Base-by-base conservation (phyloP, 1,284 basidiomycete species). In the Cutaneotrichosporon curvatum region DNA sequence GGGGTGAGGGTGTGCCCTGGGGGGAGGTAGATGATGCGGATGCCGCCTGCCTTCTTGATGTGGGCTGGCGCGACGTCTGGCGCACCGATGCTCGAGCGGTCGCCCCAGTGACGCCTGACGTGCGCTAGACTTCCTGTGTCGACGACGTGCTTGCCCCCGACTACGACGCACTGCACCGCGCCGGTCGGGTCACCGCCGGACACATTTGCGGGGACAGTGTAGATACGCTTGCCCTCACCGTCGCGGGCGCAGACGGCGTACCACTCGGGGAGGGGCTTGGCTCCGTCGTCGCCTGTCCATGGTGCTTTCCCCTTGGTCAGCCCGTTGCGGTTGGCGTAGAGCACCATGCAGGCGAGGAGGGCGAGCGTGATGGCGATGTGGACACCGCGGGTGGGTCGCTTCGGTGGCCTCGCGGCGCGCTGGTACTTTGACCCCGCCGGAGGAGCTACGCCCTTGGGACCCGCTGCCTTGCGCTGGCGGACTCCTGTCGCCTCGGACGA, bases 121-220 rank as follows among this genome's bases (percentile, higher is more conserved):
- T 57, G 52, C 82, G 84, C 75, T 33, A 79, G 65, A 36, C 72
- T 70, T 1, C 84, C 86, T 4, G 75, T 70, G 32, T 78, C 78
- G n/a, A 73, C 52, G 20, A 90, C 79, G 21, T 65, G 67, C 36
- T 77, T 75, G 20, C 76, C 75, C 44, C 71, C 69, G 5, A 90
- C 76, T n/a, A 81, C 74, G 4, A 89, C 73, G 56, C 87, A 90
- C 57, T 85, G 78, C 2, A 78, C 81, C 4, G 48, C 55, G 6
- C 67, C 65, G 28, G 60, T 35, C 5, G 31, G 21, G 16, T 35
- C 43, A 2, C 57, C 58, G 11, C 48, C 48, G n/a, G 47, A 42
- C 18, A 40, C 49, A 10, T 57, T 20, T 47, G 41, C 32, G 3
- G 57, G 56, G 10, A 60, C 55, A 11, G 63, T 69, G 53, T 62